Evolutionary conservation across 208 protist genomes (phyloP), one percentile per base, ranked within the genome.

Genomic region (Strigomonas culicis): DNA sequence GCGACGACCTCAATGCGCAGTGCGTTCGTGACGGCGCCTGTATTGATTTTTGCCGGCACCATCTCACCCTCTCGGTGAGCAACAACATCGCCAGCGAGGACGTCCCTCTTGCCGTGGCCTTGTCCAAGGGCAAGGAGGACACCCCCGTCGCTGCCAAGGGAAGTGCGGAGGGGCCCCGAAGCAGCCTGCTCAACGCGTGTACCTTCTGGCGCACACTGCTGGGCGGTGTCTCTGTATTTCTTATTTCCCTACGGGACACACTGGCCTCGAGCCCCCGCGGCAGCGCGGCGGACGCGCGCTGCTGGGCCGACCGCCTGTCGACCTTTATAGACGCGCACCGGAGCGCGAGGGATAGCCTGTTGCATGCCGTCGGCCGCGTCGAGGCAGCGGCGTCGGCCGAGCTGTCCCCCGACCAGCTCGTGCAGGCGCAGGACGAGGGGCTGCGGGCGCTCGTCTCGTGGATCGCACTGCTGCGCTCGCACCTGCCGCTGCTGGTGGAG

Each of bases 401-500:
- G 61, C 24, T 59, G 27, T 0, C 34, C 43, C 25, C 39, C 1
- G 39, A 15, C 15, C 39, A n/a, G 1, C 39, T 44, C 39, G 19
- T 44, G 39, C 46, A 59, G 43, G 44, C 62, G 27, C 76, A 82
- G 31, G 52, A 63, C 11, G 59, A 79, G 47, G 62, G 82, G 21
- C 41, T 91, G 43, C 65, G 30, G 19, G 27, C 43, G 13, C 57
- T 41, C 25, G 34, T 61, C 17, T 50, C 47, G 57, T 61, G 57
- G 57, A 61, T 91, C 2, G 62, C 60, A 1, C 62, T 90, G 17
- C 27, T 94, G 8, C 77, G 76, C 17, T 43, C 75, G 34, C 82
- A 94, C 63, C 21, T 71, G 22, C 75, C 82, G 8, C 73, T 91
- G 11, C 46, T 94, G 1, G 66, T 92, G 2, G 80, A 92, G 50